A percentile compares a stretch with the other conserved stretches of the same genome.
These are phyloP conservation scores for Penicillium tannophilum DNA, from an alignment of 495 filamentous ascomycete species.

Conservation along the genomic window DNA sequence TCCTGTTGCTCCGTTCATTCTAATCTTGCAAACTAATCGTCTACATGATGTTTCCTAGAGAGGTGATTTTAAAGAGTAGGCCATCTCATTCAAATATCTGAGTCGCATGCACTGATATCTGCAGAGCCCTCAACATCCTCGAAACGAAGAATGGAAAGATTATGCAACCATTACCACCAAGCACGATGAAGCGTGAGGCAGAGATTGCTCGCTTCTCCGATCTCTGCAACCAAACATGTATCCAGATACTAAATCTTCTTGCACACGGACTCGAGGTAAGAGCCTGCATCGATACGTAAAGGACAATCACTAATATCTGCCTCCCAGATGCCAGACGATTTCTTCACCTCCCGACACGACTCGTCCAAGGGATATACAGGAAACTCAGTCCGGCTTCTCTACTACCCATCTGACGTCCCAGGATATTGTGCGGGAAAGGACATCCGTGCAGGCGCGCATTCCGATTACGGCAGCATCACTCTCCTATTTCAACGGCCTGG, in stretches of 20 bases:
- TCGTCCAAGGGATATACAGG: conserved; percentile 55
- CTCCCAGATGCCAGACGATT: conserved; percentile 46
- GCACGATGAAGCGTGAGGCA: conserved; percentile 51
- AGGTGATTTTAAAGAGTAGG: conserved; percentile 18
- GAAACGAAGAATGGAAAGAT: conserved; percentile 62
- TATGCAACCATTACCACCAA: conserved; percentile 68
- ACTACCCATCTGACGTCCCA: conserved; percentile 54
- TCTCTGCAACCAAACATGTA: conserved; percentile 66
- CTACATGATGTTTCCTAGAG: not conserved
- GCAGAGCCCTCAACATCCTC: conserved; percentile 81
- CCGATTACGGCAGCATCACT: conserved; percentile 59
- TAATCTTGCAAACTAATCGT: too few species aligned
- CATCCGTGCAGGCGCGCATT: conserved; percentile 61
- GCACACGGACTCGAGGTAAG: conserved; percentile 63
- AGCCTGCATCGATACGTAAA: not conserved
- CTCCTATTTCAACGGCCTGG: conserved; percentile 68
- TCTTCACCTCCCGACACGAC: conserved; percentile 69
- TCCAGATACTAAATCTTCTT: conserved; percentile 66
- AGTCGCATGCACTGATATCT: not conserved
- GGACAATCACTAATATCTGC: too few species aligned
- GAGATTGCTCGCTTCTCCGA: conserved; percentile 60
- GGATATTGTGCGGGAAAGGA: conserved; percentile 39
- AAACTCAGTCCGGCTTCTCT: conserved; percentile 69
- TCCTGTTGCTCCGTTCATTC: not conserved
- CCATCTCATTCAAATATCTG: not conserved